Evolutionary conservation across 352 stramenopile genomes (phyloP), one percentile per base, ranked within the genome.

Genomic region (Pythium aquatile): DNA sequence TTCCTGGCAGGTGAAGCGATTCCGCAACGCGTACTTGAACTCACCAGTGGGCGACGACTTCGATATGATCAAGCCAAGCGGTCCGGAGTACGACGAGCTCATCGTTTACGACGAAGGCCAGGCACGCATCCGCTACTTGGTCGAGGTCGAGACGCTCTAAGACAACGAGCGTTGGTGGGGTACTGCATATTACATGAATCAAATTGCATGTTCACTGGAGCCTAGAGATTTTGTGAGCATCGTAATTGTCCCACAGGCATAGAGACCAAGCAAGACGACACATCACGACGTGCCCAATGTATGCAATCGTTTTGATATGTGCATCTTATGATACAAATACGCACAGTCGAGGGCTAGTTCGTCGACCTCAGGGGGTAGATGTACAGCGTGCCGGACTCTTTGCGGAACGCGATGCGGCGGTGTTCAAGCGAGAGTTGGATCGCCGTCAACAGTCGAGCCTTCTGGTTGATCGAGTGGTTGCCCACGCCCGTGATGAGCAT

Each of bases 61-160:
- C 47, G 42, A 57, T 46, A 33, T 78, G 32, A 52, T 72, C 48
- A 16, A 48, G 2, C 44, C 58, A 0, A 16, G 62, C 2, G 29
- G 58, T 2, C 52, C 61, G 13, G 58, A 74, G 37, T 81, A 90
- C 69, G 79, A 83, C 17, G 85, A 94, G 55, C 69, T 85, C 10
- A 85, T 92, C 37, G 85, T 94, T 61, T 91, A 88, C 78, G 77
- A 94, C 44, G 79, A 91, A 61, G 71, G 70, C 7, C 85, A 90
- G 48, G 82, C 76, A 11, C 78, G 77, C 24, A 88, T 94, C 37
- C 79, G 82, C 2, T 94, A 94, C 67, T 66, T 94, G 6, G 81
- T 94, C 17, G 83, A 94, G 63, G 74, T 94, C 26, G 79, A 88
- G 42, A 58, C 65, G 11, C 54, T 71, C 1, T 71, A 24, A 58